Conservation (phyloP, 2,329 filamentous ascomycete genomes). For the Colletotrichum shisoi region DNA sequence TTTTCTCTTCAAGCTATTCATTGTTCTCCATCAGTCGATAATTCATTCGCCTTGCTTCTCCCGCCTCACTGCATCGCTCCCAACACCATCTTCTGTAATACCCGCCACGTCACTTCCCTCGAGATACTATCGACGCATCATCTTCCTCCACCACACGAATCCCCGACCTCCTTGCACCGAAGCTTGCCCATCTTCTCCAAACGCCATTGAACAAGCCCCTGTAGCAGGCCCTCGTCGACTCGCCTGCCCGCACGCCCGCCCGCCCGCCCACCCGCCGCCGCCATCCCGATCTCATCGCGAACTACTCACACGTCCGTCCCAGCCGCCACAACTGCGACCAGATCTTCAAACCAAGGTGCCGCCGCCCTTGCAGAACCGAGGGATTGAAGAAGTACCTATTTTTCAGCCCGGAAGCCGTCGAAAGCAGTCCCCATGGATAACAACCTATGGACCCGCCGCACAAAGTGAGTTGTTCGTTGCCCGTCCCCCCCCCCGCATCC, state of each 20-base stretch:
- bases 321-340: constrained; percentile 39
- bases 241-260: constrained; percentile 22
- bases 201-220: constrained; percentile 29
- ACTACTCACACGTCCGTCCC: constrained; percentile 27
- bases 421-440: constrained; percentile 64
- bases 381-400: constrained; percentile 28
- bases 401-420: constrained; percentile 39
- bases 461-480: constrained; percentile 68
- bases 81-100: constrained; percentile 30
- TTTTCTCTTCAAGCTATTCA: constrained; percentile 38
- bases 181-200: constrained; percentile 28
- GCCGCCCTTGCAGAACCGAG: constrained; percentile 36
- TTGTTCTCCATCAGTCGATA: constrained; percentile 39
- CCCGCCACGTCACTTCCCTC: constrained; percentile 21
- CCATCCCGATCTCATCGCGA: constrained; percentile 36
- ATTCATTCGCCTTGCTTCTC: constrained; percentile 37
- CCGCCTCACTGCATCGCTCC: constrained; percentile 29
- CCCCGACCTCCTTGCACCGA: constrained; percentile 6
- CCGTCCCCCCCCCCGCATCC: constrained; percentile 9
- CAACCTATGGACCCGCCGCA: constrained; percentile 80
- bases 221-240: constrained; percentile 33
- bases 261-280: constrained; percentile 19
- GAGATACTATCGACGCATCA: constrained; percentile 25
- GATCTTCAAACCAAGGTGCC: constrained; percentile 33
- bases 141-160: constrained; percentile 12